Percentiles rank a stretch among this genome's conserved stretches.
These are phyloP conservation scores for Debaryomyces prosopidis DNA, from an alignment of 805 yeast genomes.

Conservation along the genomic window DNA sequence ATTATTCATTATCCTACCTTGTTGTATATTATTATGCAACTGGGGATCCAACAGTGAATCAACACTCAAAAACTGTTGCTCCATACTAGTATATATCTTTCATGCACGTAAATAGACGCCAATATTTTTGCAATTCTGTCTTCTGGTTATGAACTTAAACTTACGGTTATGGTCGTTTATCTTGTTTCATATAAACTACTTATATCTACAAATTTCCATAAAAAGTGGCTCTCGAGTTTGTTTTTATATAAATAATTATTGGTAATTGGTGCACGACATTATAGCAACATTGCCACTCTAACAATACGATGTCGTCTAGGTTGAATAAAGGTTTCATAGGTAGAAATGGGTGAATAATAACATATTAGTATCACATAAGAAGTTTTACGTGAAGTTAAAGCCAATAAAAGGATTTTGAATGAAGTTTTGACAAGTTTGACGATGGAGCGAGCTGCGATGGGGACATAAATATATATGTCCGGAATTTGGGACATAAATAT, in stretches of 20 bases:
- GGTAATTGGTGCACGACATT: background rate
- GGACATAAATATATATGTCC: too few relatives aligned
- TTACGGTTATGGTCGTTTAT: background rate
- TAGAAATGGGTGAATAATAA: too few relatives aligned
- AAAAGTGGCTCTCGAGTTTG: background rate
- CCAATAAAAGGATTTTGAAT: too few relatives aligned
- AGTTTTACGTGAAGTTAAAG: too few relatives aligned
- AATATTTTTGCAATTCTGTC: background rate
- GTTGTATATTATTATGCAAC: conserved; percentile 9
- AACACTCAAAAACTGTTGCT: conserved; percentile 18
- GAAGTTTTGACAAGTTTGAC: too few relatives aligned
- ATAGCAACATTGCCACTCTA: background rate
- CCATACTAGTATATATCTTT: conserved; percentile 7
- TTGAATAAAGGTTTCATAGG: too few relatives aligned
- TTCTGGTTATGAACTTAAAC: background rate
- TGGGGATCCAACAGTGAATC: conserved; percentile 18
- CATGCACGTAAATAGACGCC: background rate
- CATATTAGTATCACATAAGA: too few relatives aligned
- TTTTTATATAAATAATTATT: background rate
- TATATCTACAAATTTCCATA: background rate
- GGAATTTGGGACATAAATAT: too few relatives aligned
- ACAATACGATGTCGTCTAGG: background rate
- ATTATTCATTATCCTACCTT: background rate
- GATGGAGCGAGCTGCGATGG: too few relatives aligned
- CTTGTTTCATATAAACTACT: background rate